A percentile compares a stretch with the other conserved stretches of the same genome.
Evolutionary conservation across 768 basidiomycete species (phyloP).

Genomic region (Rhodocollybia butyracea): DNA sequence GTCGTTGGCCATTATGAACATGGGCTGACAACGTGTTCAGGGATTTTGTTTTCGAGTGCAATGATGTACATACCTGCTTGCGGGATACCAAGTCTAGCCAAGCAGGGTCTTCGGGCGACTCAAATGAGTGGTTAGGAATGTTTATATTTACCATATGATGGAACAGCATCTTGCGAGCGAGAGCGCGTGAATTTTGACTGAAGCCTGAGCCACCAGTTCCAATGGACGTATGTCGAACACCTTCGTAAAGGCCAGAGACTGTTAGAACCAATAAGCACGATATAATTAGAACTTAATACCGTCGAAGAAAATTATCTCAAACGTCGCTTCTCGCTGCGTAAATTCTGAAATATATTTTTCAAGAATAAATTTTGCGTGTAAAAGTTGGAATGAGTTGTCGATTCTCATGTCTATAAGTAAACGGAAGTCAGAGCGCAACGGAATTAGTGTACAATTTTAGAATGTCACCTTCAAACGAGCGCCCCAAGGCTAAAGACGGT

Average conservation of each 20-base stretch:
- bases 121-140: conserved; percentile 43
- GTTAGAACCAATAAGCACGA: background rate
- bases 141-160: conserved; percentile 35
- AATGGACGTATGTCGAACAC: background rate
- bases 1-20: conserved; percentile 62
- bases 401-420: background rate
- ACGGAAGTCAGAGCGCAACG: background rate
- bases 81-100: conserved; percentile 45
- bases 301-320: background rate
- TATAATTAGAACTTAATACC: background rate
- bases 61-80: conserved; percentile 34
- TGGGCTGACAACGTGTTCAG: conserved; percentile 41
- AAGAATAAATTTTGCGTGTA: background rate
- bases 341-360: background rate
- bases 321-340: background rate
- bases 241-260: background rate
- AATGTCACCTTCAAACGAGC: conserved; percentile 32
- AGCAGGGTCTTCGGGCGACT: conserved; percentile 36
- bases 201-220: conserved; percentile 39
- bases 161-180: conserved; percentile 52
- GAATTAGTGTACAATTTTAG: background rate
- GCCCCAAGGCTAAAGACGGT: conserved; percentile 55
- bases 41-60: background rate
- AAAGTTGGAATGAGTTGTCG: background rate
- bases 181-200: conserved; percentile 63